Base-by-base conservation (phyloP, 306 rosid genomes). In the Oemleria cerasiformis region DNA sequence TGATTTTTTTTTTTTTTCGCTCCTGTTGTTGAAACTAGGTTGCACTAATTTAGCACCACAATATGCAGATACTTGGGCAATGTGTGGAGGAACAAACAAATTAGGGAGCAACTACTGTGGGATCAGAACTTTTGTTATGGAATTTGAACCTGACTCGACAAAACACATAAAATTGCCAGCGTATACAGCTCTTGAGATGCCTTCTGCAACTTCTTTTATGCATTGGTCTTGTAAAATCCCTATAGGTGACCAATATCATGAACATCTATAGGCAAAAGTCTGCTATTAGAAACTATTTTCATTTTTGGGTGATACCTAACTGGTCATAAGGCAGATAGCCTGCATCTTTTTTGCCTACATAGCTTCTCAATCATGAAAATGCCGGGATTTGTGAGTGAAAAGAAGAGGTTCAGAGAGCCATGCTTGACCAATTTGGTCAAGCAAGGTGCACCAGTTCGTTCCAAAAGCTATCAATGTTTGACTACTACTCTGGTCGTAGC, bases 191-290 rank as follows among this genome's bases (percentile, higher is more conserved):
- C 88, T 82, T n/a, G 92, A 81, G 71, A 84, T 94, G 81, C 91
- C 92, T 55, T 75, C 81, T 50, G 85, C 97, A 8, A 89, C 97
- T 53, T 86, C 84, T 74, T 88, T 86, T 79, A 86, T 84, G 90
- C 87, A 90, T 80, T 93, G 98, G 98, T 88, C 98, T 72, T 83
- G 92, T 80, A 87, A 85, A 87, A 88, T 93, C 65, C 98, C 92
- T 39, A 88, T 93, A 20, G 88, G 88, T 72, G 92, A 90, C 72
- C 90, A 86, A 75, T 93, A 84, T 80, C 86, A 87, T 9, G 98
- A 87, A 67, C 77, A 86, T 81, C 88, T 84, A 43, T 88, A 87
- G 67, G 63, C 70, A 21, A 73, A 77, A 34, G 43, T 64, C 57
- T 71, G 54, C 49, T 51, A n/a, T 50, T 70, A 58, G 67, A 51